Base-by-base conservation (phyloP, 495 filamentous ascomycete genomes). In the Penicillium argentinense region DNA sequence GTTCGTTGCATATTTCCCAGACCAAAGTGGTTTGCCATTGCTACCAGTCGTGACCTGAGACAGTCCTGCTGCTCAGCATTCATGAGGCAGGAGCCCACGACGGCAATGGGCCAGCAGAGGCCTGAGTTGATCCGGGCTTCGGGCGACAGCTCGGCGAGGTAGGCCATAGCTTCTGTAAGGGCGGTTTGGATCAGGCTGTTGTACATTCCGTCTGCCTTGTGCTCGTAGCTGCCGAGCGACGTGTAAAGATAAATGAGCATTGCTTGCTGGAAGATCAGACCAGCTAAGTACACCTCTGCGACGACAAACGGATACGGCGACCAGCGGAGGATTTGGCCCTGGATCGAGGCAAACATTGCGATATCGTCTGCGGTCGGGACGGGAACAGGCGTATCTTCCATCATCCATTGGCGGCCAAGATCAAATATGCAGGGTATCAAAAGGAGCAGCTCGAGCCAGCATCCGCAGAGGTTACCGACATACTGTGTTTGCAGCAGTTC, bases 1-100 rank as follows among this genome's bases (percentile, higher is more conserved):
- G 66, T 69, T 18, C 64, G 51, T 16, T 66, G 60, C 66, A 69
- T 69, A 42, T 69, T 69, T 7, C 66, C 66, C 1, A 69, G 50
- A 4, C 66, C 66, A 22, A 69, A 68, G 3, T 54, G 59, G 6
- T 40, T 45, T 0, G 61, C 50, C 66, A 69, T 69, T 1, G 49
- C 54, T 6, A 36, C 52, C 5, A 64, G 25, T 3, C 66, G 48
- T 6, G 28, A 27, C 25, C 60, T 43, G 7, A 68, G 47, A 6
- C 44, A 14, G 1, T 56, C 54, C 18, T 64, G 60, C 8, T 64
- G 62, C 29, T 57, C 55, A 0, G 39, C 7, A 3, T 47, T 37
- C 5, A 42, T 39, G 1, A 69, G 54, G 24, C 64, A 69, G 1
- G 66, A 68, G 3, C 66, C 66, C 1, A 69, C 60, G 5, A 69